Evolutionary conservation across 495 filamentous ascomycete genomes (phyloP).

Genomic region (Lasiosphaeria ovina): DNA sequence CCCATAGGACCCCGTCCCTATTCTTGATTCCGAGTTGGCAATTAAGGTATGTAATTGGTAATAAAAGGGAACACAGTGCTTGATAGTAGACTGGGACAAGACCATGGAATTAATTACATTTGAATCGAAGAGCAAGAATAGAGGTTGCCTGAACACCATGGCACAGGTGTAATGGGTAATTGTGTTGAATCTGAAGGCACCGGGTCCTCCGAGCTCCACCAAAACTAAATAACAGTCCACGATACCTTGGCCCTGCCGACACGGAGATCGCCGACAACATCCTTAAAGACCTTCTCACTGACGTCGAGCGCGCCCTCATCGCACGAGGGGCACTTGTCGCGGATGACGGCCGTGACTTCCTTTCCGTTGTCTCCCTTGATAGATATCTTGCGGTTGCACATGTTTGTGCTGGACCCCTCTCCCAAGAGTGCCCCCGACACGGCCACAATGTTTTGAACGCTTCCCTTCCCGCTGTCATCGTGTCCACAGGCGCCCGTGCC

Average conservation of each 20-base stretch:
- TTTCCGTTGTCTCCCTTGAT: conserved; percentile 53
- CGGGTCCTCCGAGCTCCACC: no score
- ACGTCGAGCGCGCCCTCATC: conserved; percentile 41
- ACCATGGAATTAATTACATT: no score
- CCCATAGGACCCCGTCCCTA: no score
- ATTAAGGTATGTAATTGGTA: no score
- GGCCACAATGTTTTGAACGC: conserved; percentile 38
- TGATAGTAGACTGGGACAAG: no score
- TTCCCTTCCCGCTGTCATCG: conserved; percentile 35
- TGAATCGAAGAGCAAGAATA: no score
- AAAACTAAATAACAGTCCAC: conserved; percentile 29
- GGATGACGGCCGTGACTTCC: conserved; percentile 53
- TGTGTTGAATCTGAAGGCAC: no score
- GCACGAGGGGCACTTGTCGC: conserved; percentile 73
- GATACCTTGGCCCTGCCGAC: conserved; percentile 6
- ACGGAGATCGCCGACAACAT: conserved; percentile 36
- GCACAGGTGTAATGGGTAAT: no score
- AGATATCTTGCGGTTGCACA: conserved; percentile 62
- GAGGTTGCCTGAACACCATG: no score
- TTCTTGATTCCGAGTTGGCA: no score
- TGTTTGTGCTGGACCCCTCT: conserved; percentile 45
- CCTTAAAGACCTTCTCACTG: conserved; percentile 40
- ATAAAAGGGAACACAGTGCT: no score
- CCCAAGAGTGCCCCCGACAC: conserved; percentile 34
- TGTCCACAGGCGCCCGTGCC: conserved; percentile 42